These are phyloP conservation scores for Globisporangium recalcitrans DNA, from an alignment of 352 stramenopile species.

Conservation along the genomic window DNA sequence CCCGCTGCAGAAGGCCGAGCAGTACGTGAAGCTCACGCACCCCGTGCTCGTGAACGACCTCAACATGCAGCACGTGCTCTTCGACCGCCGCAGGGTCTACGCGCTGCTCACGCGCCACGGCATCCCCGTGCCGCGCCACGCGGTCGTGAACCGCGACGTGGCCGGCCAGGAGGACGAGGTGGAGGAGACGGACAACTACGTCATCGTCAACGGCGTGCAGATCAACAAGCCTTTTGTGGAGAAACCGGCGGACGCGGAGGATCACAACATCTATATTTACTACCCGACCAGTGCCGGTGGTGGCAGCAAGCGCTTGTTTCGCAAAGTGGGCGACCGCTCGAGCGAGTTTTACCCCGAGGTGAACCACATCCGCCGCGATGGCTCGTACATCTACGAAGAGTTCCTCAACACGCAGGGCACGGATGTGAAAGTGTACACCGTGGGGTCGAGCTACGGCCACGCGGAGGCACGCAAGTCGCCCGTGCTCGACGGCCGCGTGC, in stretches of 20 bases:
- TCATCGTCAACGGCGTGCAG: slow-evolving; percentile 90
- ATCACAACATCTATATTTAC: slow-evolving; percentile 99
- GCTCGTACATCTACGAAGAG: slow-evolving; percentile 96
- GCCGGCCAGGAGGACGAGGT: slow-evolving; percentile 65
- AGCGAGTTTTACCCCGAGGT: slow-evolving; percentile 97
- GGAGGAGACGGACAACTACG: slow-evolving; percentile 79
- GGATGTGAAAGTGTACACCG: slow-evolving; percentile 99
- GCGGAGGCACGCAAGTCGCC: slow-evolving; percentile 98
- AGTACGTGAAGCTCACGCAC: slow-evolving; percentile 94
- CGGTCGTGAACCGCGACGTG: slow-evolving; percentile 93
- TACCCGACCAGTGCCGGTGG: slow-evolving; percentile 97
- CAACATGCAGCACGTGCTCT: slow-evolving; percentile 93
- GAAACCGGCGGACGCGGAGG: slow-evolving; percentile 98
- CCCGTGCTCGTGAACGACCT: slow-evolving; percentile 98
- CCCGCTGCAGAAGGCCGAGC: slow-evolving; percentile 94
- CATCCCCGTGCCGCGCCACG: slow-evolving; percentile 96
- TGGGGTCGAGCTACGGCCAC: slow-evolving; percentile 98
- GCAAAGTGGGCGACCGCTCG: slow-evolving; percentile 93
- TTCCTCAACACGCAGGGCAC: slow-evolving; percentile 99
- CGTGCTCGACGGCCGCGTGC: slow-evolving; percentile 93
- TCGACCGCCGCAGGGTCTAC: slow-evolving; percentile 96
- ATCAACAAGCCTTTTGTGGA: slow-evolving; percentile 99
- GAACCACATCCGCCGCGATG: slow-evolving; percentile 94
- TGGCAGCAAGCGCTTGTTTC: slow-evolving; percentile 98
- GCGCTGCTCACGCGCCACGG: slow-evolving; percentile 91